Evolutionary conservation across 352 stramenopile species (phyloP), one percentile per base, ranked within the genome.

Genomic region (Albugo candida): DNA sequence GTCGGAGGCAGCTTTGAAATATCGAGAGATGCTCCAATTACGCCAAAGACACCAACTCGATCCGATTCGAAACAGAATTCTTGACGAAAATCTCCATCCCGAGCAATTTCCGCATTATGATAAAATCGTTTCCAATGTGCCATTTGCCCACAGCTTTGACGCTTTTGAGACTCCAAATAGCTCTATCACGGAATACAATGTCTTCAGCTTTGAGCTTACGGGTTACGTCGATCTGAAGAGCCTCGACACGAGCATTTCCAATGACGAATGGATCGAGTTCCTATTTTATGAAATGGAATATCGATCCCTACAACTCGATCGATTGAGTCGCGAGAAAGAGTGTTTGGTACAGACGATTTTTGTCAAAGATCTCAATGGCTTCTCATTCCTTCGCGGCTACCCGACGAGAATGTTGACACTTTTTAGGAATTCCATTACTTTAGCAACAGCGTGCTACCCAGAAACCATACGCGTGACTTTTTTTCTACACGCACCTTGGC

Each of bases 251-350:
- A 58, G 82, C 45, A 53, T 85, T 24, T 64, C 59, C 5, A 67
- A 85, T 41, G 73, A 81, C 5, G 73, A 85, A 44, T 83, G 67
- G 70, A 63, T 65, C 37, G 61, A 64, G 8, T 85, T 81, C 48
- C 73, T 68, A 34, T 53, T 81, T 13, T 80, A 82, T 51, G 71
- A 73, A n/a, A 75, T 85, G 58, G 73, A 85, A 49, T 74, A 75
- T 47, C 66, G 68, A 14, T 59, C 73, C 3, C 57, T 83, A 16
- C 70, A 66, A 27, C 61, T 85, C 13, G 73, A 85, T 44, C 62
- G 73, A 43, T 64, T 81, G 16, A 81, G 68, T 39, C 64, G 71
- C 16, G 59, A 74, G 48, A 50, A 63, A 34, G 65, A 81, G 52
- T 58, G 45, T 36, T 44, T 85, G 40, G 65, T 83, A 17, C 67